Percentiles rank a stretch among this genome's conserved stretches.
These are phyloP conservation scores for Gypsophila paniculata DNA, from an alignment of 179 eudicot genomes.

Conservation along the genomic window DNA sequence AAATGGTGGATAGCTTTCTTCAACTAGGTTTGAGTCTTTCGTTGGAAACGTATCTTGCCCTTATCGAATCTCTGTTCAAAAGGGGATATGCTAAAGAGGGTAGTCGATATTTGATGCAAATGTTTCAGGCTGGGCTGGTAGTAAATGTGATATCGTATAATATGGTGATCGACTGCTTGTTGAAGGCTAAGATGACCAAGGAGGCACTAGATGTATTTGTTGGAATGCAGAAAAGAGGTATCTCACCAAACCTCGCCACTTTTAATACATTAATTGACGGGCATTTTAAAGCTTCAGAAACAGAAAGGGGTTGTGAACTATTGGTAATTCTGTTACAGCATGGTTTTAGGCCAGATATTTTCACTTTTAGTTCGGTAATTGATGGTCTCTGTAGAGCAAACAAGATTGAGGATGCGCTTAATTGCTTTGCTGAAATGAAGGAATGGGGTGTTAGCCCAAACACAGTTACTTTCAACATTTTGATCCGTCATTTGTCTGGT, in stretches of 20 bases:
- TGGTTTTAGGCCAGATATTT: constrained; percentile 67
- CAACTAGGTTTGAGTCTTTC: constrained; percentile 42
- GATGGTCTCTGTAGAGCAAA: constrained; percentile 73
- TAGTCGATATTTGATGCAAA: constrained; percentile 42
- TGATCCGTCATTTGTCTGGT: constrained; percentile 64
- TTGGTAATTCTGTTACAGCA: constrained; percentile 58
- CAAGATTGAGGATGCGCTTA: constrained; percentile 68
- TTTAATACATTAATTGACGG: constrained; percentile 74
- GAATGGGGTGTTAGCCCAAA: constrained; percentile 82
- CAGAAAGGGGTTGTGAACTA: constrained; percentile 48
- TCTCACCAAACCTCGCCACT: constrained; percentile 69
- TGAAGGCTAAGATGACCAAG: constrained; percentile 60
- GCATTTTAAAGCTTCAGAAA: constrained; percentile 54
- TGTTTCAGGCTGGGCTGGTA: constrained; percentile 47
- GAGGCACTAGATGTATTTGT: constrained; percentile 48
- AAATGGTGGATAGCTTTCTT: constrained; percentile 45
- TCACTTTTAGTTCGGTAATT: constrained; percentile 72
- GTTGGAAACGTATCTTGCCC: constrained; percentile 48
- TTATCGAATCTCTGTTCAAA: constrained; percentile 51
- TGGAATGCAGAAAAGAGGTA: constrained; percentile 52
- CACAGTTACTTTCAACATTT: constrained; percentile 62
- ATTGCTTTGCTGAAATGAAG: constrained; percentile 72
- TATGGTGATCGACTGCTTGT: constrained; percentile 70
- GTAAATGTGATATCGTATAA: constrained; percentile 58
- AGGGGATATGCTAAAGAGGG: constrained; percentile 46